Evolutionary conservation across 2,329 filamentous ascomycete species (phyloP).

Genomic region (Dactylellina haptotyla): DNA sequence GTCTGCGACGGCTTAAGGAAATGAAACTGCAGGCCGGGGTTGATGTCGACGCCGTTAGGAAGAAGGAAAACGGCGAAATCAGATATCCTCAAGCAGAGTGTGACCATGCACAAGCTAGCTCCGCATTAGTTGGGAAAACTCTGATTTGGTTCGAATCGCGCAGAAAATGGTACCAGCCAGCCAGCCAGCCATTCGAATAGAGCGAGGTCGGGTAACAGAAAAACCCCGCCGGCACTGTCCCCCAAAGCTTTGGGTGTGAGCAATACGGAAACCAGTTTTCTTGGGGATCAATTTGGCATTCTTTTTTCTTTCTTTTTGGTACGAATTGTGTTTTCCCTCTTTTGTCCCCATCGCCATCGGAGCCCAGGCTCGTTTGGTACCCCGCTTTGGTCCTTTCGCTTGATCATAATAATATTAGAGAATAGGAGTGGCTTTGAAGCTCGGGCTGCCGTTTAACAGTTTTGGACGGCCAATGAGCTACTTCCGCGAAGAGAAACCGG

Average conservation of each 20-base stretch:
- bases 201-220: no score
- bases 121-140: constrained; percentile 1
- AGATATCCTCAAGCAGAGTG: neutral
- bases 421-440: no score
- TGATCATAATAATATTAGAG: neutral
- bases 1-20: constrained; percentile 29
- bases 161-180: neutral
- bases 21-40: constrained; percentile 23
- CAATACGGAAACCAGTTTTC: constrained; percentile 19
- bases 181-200: constrained; percentile 14
- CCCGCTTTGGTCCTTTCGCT: constrained; percentile 30
- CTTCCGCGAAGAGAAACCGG: no score
- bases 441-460: no score
- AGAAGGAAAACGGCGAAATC: constrained; percentile 37
- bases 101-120: constrained; percentile 13
- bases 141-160: constrained; percentile 1
- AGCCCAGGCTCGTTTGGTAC: constrained; percentile 12
- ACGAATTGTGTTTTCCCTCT: no score
- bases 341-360: no score
- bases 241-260: constrained; percentile 28
- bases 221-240: neutral
- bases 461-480: constrained; percentile 18
- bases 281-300: constrained; percentile 8
- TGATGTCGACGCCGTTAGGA: constrained; percentile 26
- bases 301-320: no score